phyloP scores from a whole-genome alignment of 2,329 filamentous ascomycete genomes.

The Fusarium sp. region DNA sequence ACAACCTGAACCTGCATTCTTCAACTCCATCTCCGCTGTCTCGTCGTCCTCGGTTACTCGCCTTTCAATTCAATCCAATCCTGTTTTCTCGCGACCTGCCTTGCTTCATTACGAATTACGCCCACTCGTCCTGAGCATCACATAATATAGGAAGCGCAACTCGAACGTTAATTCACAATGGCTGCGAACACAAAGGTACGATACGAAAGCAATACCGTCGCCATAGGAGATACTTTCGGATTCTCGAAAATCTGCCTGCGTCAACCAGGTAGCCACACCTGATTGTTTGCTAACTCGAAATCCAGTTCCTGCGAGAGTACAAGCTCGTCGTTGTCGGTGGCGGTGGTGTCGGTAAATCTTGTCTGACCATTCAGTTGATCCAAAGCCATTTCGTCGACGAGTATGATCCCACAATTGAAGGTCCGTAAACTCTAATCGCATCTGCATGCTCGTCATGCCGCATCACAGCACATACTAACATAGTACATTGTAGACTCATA shows the following conservation, averaged over 20 bases:
- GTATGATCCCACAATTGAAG: conserved; percentile 99
- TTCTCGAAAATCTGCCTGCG: background rate
- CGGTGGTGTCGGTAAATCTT: conserved; percentile 98
- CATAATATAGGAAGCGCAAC: conserved; percentile 37
- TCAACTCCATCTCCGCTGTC: conserved; percentile 14
- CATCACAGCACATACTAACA: conserved; percentile 36
- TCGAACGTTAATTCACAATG: conserved; percentile 48
- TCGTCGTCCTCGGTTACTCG: conserved; percentile 24
- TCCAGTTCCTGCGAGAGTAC: conserved; percentile 87
- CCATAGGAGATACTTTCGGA: background rate
- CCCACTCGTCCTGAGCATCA: conserved; percentile 23
- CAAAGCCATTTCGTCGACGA: conserved; percentile 99
- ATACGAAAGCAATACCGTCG: background rate
- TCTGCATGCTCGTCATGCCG: background rate
- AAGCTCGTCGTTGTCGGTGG: conserved; percentile 97
- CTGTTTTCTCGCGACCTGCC: conserved; percentile 33
- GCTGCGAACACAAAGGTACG: conserved; percentile 54
- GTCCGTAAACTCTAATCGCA: conserved; percentile 61
- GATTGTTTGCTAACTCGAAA: conserved; percentile 33
- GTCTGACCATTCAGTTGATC: conserved; percentile 96
- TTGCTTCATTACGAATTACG: conserved; percentile 31
- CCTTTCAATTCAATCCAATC: conserved; percentile 32
- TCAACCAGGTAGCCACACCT: background rate
- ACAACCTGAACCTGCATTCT: conserved; percentile 15
- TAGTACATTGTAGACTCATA: conserved; percentile 80